Base-by-base conservation (phyloP, 108 stramenopile species). In the Nannochloropsis salina region DNA sequence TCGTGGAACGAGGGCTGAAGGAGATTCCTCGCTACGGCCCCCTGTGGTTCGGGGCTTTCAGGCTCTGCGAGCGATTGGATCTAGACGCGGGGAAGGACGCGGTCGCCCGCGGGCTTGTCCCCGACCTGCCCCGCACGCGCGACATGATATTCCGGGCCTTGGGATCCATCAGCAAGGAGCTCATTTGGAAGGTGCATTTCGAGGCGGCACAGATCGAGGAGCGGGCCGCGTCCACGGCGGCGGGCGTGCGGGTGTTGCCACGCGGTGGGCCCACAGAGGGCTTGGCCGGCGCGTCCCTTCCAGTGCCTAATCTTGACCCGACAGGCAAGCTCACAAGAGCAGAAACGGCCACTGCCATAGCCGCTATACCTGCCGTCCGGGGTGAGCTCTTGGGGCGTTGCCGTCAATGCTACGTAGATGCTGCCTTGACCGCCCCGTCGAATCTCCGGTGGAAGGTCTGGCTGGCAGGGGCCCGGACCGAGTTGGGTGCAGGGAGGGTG, bases 11-110 rank as follows among this genome's bases (percentile, higher is more conserved):
- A n/a, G 98, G 98, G 40, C 88, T 99, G 80, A 88, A 87, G 83
- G 95, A 96, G 74, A 93, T 97, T 42, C 96, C 96, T 43, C 92
- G 95, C 42, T 98, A 99, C 85, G 96, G 97, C 15, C 97, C 98
- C 11, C 92, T 99, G 22, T 99, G 97, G 96, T 99, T 98, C 85
- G 95, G 95, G 44, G 96, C 96, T 12, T 96, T 99, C 83, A 93
- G 96, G 9, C 87, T 98, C 21, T 80, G 88, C 85, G 21, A 85
- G 84, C 31, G 42, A 43, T 45, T 22, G 42, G 41, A 82, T 81
- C 22, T 18, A 44, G 61, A 41, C 3, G 83, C 40, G 74, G 61
- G 22, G 22, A 41, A 11, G 81, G 81, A 74, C 3, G 61, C 61
- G 61, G 15, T 74, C 20, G 8, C 20, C 20, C 15, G 2, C 74